Conservation (phyloP, 192 early-diverging fungal genomes). For the Pecoramyces ruminantium region DNA sequence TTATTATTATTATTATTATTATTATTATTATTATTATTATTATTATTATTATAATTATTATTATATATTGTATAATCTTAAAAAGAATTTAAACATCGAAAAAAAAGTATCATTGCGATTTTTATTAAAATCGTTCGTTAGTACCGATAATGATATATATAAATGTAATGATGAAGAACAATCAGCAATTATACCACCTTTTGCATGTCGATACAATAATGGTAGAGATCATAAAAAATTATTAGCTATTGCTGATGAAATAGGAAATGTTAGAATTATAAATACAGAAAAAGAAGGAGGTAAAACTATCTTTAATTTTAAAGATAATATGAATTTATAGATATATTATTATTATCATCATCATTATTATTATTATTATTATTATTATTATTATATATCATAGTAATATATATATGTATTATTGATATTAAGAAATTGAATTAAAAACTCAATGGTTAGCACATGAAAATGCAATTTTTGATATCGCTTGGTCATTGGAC, state of each 20-base stretch:
- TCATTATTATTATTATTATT: too few relatives aligned
- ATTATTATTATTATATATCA: too few relatives aligned
- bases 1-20: too few relatives aligned
- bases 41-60: too few relatives aligned
- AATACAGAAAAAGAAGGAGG: conserved; percentile 23
- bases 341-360: too few relatives aligned
- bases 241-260: conserved; percentile 52
- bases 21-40: too few relatives aligned
- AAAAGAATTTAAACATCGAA: too few relatives aligned
- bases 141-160: background rate
- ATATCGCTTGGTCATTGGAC: conserved; percentile 58
- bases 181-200: background rate
- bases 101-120: background rate
- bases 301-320: too few relatives aligned
- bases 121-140: background rate
- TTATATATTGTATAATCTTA: too few relatives aligned
- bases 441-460: conserved; percentile 27
- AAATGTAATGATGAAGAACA: background rate
- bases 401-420: too few relatives aligned
- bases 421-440: conserved; percentile 2
- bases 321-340: background rate
- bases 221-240: conserved; percentile 16
- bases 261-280: conserved; percentile 38
- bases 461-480: conserved; percentile 67
- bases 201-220: background rate